A percentile compares a stretch with the other conserved stretches of the same genome.
Evolutionary conservation across 495 filamentous ascomycete species (phyloP).

Genomic region (Neurospora tetrasperma): DNA sequence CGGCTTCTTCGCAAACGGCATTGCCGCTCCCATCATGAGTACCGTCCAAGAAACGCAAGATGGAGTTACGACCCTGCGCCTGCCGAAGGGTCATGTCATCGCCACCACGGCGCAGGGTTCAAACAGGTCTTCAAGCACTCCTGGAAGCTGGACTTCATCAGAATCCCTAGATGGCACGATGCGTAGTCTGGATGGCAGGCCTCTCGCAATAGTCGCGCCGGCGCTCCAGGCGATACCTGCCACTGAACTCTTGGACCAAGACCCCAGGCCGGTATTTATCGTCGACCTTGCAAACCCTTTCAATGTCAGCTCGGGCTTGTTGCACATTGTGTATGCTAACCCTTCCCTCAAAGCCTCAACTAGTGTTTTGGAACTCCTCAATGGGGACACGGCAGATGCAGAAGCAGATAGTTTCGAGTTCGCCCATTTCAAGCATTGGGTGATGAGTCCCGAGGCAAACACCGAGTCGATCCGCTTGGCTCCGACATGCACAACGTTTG

Average conservation of each 20-base stretch:
- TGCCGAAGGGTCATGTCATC: conserved; percentile 49
- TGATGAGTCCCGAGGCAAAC: conserved; percentile 38
- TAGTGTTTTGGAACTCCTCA: conserved; percentile 40
- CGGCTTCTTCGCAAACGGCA: conserved; percentile 45
- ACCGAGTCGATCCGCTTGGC: conserved; percentile 35
- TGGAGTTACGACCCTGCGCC: conserved; percentile 52
- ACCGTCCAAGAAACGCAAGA: conserved; percentile 39
- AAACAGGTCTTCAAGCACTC: conserved; percentile 37
- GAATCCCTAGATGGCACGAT: conserved; percentile 24
- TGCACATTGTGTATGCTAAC: conserved; percentile 52
- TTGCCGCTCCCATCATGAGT: conserved; percentile 48
- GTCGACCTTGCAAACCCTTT: conserved; percentile 46
- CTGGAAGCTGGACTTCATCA: conserved; percentile 34
- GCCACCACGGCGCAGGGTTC: conserved; percentile 28
- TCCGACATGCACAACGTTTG: conserved; percentile 42
- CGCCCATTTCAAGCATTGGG: conserved; percentile 53
- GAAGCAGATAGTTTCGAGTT: conserved; percentile 29
- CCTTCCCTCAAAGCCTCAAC: conserved; percentile 40
- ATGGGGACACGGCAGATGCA: conserved; percentile 29
- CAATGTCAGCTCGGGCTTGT: conserved; percentile 40
- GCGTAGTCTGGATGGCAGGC: conserved; percentile 34
- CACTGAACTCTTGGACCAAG: conserved; percentile 55
- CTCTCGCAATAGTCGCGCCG: conserved; percentile 30
- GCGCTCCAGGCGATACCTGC: conserved; percentile 48
- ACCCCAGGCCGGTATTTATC: conserved; percentile 58